A percentile compares a stretch with the other conserved stretches of the same genome.
Conservation (phyloP, 768 basidiomycete genomes). For the Mycena amicta region DNA sequence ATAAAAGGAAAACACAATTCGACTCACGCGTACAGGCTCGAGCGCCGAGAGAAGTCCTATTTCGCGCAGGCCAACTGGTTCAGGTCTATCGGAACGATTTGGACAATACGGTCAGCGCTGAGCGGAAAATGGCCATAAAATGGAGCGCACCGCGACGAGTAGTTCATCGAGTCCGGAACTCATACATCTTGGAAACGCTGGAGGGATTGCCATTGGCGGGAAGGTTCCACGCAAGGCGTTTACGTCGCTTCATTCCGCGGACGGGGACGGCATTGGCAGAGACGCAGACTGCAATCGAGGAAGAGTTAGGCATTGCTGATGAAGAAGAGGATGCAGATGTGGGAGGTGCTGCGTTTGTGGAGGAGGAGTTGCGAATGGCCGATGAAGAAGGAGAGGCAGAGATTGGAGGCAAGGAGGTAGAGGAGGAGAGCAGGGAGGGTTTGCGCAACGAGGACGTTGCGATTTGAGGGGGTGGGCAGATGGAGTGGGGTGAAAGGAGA, state of each 20-base stretch:
- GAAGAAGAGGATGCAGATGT: no score
- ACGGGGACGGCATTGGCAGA: slow-evolving; percentile 7
- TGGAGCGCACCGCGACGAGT: slow-evolving; percentile 33
- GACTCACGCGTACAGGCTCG: no score
- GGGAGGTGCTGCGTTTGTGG: no score
- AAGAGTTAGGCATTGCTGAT: neutral
- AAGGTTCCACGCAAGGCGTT: slow-evolving; percentile 20
- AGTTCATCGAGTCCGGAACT: slow-evolving; percentile 19
- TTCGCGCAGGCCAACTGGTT: no score
- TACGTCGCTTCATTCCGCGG: slow-evolving; percentile 25
- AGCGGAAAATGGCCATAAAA: slow-evolving; percentile 31
- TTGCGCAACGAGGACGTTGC: neutral
- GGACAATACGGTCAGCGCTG: slow-evolving; percentile 29
- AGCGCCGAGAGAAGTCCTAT: no score
- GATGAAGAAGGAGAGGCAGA: neutral
- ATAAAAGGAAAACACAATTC: no score
- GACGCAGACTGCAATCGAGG: neutral
- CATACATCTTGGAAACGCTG: slow-evolving; percentile 28
- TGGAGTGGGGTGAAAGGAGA: neutral
- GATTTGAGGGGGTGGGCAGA: neutral
- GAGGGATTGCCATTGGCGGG: slow-evolving; percentile 19
- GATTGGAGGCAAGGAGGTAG: neutral
- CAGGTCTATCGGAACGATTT: no score
- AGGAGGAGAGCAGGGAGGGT: no score
- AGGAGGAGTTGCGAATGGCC: no score